Conservation (phyloP, 1,139 yeast genomes). For the Kodamaea alishanica region DNA sequence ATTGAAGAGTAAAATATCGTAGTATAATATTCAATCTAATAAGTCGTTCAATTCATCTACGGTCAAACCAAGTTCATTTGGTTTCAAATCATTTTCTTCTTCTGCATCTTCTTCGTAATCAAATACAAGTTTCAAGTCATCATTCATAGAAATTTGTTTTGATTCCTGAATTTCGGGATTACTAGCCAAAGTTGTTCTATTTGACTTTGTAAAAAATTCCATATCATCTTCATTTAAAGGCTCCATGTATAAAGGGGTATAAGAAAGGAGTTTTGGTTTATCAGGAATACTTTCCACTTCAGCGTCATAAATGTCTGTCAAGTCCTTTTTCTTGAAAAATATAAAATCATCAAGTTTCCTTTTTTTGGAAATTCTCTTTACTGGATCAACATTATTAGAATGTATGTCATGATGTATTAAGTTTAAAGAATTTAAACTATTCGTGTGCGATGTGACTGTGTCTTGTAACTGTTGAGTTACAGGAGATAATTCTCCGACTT, state of each 20-base stretch:
- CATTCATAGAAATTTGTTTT: conserved; percentile 1
- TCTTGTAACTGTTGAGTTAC: conserved; percentile 3
- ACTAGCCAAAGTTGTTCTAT: not conserved
- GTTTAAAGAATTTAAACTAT: conserved; percentile 2
- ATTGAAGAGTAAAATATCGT: not conserved
- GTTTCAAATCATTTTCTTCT: conserved; percentile 8
- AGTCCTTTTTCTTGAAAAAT: conserved; percentile 5
- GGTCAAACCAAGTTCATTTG: conserved; percentile 28
- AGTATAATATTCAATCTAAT: conserved; percentile 24
- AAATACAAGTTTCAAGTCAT: not conserved
- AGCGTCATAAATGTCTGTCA: conserved; percentile 14
- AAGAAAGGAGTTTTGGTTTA: conserved; percentile 25
- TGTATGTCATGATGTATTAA: conserved; percentile 13
- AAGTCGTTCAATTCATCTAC: conserved; percentile 35
- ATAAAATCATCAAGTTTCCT: not conserved
- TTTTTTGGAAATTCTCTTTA: conserved; percentile 17
- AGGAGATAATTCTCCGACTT: conserved; percentile 2
- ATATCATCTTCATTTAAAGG: conserved; percentile 23
- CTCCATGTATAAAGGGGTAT: conserved; percentile 31
- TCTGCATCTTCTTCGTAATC: not conserved
- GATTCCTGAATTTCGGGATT: conserved; percentile 2
- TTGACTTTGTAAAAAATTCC: conserved; percentile 19
- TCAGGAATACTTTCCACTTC: conserved; percentile 18
- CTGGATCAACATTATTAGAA: conserved; percentile 32
- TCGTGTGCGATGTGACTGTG: conserved; percentile 4